Evolutionary conservation across 2,329 filamentous ascomycete species (phyloP), one percentile per base, ranked within the genome.

Genomic region (Sporothrix mexicana): DNA sequence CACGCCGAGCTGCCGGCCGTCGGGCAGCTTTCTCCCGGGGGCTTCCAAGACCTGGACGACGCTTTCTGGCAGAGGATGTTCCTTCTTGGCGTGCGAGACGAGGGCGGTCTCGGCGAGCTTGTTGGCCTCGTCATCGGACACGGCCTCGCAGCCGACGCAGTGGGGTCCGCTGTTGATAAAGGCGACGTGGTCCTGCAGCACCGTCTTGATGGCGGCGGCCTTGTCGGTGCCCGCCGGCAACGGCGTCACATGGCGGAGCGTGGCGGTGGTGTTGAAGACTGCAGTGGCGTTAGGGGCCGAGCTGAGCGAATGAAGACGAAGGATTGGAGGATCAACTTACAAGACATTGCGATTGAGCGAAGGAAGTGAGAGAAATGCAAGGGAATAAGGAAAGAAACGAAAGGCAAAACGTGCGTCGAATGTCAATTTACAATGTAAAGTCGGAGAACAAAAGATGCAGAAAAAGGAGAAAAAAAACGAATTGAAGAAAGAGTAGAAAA

Each of bases 151-250:
- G 61, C 81, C 83, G 73, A 81, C 77, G 78, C 85, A 82, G 79
- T 87, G 85, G 66, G 87, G 87, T 75, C 88, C 84, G 79, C 85
- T 87, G 57, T 80, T 75, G 62, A 89, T 81, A 78, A 88, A 86
- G 79, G 85, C 85, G 47, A 81, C 81, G 76, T 87, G 85, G 76
- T 87, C 83, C 36, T 87, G 86, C 43, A 89, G 84, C 49, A 89
- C 83, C 70, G 83, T 80, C 41, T 81, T 78, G 45, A 88, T 76
- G n/a, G 79, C 83, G 61, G 81, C 79, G 25, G 80, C 76, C 15
- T 74, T 77, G 49, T 82, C 77, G 51, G 79, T 78, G 43, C 79
- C 81, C 1, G 78, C 74, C 0, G 86, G 85, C 72, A 88, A 79
- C 70, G 80, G 76, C 43, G 84, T 83, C 51, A 77, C 77, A 78